Evolutionary conservation across 2,329 filamentous ascomycete species (phyloP).

Genomic region (Simplicillium sp.): DNA sequence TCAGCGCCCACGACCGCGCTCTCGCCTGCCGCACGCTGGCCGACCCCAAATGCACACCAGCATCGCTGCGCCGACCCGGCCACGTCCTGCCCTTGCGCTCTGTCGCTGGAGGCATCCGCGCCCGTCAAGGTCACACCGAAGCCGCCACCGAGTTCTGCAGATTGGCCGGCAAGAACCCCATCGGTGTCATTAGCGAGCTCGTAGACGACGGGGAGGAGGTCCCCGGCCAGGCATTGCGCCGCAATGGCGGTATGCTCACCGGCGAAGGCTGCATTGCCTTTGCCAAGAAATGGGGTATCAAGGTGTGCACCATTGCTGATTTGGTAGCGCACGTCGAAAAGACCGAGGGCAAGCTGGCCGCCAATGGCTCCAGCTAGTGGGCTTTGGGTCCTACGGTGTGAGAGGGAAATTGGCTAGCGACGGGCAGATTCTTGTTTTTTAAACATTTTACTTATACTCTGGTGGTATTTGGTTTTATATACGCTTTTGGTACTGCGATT

Average conservation of each 20-base stretch:
- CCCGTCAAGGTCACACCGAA: slow-evolving; percentile 82
- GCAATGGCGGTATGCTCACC: slow-evolving; percentile 78
- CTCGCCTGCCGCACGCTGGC: slow-evolving; percentile 74
- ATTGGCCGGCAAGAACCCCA: slow-evolving; percentile 67
- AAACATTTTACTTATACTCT: background rate
- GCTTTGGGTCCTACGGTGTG: background rate
- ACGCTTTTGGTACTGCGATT: background rate
- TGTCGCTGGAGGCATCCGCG: slow-evolving; percentile 68
- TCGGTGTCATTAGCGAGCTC: slow-evolving; percentile 82
- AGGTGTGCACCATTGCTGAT: slow-evolving; percentile 92
- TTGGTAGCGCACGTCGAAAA: slow-evolving; percentile 71
- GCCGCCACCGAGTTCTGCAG: slow-evolving; percentile 85
- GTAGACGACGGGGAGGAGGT: slow-evolving; percentile 76
- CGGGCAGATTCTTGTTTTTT: background rate
- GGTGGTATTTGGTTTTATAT: background rate
- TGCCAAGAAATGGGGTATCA: slow-evolving; percentile 79
- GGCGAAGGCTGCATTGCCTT: slow-evolving; percentile 82
- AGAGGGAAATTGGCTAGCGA: background rate
- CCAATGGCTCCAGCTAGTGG: slow-evolving; percentile 27
- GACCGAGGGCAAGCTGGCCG: slow-evolving; percentile 52
- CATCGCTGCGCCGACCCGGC: slow-evolving; percentile 69
- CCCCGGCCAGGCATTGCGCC: slow-evolving; percentile 54
- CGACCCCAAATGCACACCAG: slow-evolving; percentile 44
- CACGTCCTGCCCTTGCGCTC: slow-evolving; percentile 84
- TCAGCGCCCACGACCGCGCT: slow-evolving; percentile 79